Evolutionary conservation across 2,329 filamentous ascomycete species (phyloP).

Genomic region (Phaeosphaeria sp.): DNA sequence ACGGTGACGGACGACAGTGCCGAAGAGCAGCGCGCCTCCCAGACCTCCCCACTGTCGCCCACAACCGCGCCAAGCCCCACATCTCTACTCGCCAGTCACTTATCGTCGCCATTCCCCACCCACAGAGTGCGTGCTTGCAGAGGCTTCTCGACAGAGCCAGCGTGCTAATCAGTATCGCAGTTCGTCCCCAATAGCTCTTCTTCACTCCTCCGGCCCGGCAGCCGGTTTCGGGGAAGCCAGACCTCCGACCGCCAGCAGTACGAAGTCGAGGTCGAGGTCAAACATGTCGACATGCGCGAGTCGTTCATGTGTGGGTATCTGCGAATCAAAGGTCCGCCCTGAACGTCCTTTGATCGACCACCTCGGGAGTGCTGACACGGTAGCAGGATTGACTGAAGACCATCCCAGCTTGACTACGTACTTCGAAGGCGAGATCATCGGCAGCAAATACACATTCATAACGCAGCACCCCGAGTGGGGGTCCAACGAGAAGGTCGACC

Average conservation of each 20-base stretch:
- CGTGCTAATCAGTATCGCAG: conserved; percentile 53
- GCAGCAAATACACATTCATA: conserved; percentile 90
- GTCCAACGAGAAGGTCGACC: conserved; percentile 86
- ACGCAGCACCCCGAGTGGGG: conserved; percentile 92
- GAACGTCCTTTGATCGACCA: no score
- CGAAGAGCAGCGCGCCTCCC: conserved; percentile 43
- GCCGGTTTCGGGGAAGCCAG: conserved; percentile 88
- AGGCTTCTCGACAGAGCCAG: background rate
- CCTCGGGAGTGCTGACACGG: conserved; percentile 19
- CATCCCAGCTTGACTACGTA: conserved; percentile 98
- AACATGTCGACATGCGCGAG: conserved; percentile 92
- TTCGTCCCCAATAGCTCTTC: conserved; percentile 80
- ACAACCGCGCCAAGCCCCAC: conserved; percentile 26
- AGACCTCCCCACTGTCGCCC: conserved; percentile 41
- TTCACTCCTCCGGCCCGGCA: conserved; percentile 84
- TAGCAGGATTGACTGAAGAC: conserved; percentile 84
- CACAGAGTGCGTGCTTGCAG: conserved; percentile 39
- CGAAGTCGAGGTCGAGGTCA: conserved; percentile 95
- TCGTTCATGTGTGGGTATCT: conserved; percentile 95
- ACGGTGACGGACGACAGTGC: conserved; percentile 44
- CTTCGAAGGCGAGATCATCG: conserved; percentile 98
- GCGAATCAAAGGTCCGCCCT: conserved; percentile 81
- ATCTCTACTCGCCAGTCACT: conserved; percentile 32
- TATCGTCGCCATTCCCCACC: conserved; percentile 42
- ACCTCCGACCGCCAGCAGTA: conserved; percentile 93